Conservation (phyloP, 108 stramenopile species). For the Cyclotella cryptica region DNA sequence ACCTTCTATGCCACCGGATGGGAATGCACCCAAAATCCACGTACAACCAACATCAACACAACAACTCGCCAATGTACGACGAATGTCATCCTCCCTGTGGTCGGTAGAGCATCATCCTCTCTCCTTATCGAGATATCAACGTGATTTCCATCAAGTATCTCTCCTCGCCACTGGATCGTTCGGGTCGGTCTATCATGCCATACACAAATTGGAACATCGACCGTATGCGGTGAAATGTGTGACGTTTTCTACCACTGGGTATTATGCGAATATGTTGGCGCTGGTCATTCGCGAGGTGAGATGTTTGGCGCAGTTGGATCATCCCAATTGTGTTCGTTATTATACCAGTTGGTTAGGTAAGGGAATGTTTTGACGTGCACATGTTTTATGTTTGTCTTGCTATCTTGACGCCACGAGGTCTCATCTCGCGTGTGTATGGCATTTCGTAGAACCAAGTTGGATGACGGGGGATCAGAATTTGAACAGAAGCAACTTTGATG, state of each 20-base stretch:
- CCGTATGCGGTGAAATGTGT: constrained; percentile 88
- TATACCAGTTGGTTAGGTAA: constrained; percentile 86
- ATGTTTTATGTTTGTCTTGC: not conserved
- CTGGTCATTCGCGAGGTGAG: constrained; percentile 89
- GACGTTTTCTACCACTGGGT: constrained; percentile 78
- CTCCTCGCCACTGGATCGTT: constrained; percentile 87
- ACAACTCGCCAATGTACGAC: not conserved
- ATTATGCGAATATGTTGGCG: constrained; percentile 69
- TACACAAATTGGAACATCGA: constrained; percentile 78
- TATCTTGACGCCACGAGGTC: not conserved
- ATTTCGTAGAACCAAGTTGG: constrained; percentile 79
- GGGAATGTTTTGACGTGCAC: not conserved
- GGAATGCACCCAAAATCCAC: not conserved
- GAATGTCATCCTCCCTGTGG: constrained; percentile 52
- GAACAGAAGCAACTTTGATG: not conserved
- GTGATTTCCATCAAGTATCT: constrained; percentile 78
- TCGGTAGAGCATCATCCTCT: constrained; percentile 81
- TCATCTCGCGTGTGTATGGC: not conserved
- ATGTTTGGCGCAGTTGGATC: constrained; percentile 86
- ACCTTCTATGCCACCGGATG: too few species aligned
- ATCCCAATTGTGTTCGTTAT: constrained; percentile 93
- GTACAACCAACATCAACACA: not conserved
- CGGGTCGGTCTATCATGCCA: constrained; percentile 89
- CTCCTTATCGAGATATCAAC: constrained; percentile 79
- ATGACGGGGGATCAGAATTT: constrained; percentile 67